A percentile compares a stretch with the other conserved stretches of the same genome.
Evolutionary conservation across 768 basidiomycete species (phyloP).

Genomic region (Clathrus columnatus): DNA sequence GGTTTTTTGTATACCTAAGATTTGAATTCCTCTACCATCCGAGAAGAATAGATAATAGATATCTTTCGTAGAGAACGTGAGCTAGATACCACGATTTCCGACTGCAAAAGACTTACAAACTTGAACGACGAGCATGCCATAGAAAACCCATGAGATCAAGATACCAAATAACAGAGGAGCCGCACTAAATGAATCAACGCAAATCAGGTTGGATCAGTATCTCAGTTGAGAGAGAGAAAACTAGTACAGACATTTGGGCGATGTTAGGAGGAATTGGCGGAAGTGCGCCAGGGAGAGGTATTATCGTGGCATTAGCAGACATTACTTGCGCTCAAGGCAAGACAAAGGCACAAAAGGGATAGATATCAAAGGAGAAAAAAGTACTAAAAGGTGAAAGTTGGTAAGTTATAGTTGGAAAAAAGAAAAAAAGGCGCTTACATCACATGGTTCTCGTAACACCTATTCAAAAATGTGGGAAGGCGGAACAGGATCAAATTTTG

Average conservation of each 20-base stretch:
- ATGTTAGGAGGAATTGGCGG: background rate
- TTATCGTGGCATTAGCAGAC: background rate
- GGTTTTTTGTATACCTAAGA: background rate
- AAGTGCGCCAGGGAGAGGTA: background rate
- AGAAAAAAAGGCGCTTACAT: background rate
- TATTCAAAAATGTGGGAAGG: background rate
- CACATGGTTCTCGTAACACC: background rate
- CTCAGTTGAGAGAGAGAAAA: background rate
- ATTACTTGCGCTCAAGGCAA: background rate
- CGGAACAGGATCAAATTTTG: background rate
- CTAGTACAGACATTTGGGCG: background rate
- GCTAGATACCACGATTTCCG: background rate
- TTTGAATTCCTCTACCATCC: background rate
- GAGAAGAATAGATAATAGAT: background rate
- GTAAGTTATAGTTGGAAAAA: no score
- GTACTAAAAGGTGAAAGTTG: no score
- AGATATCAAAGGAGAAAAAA: background rate
- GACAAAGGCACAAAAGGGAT: background rate
- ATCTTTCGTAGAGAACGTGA: background rate
- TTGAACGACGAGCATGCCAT: slow-evolving; percentile 22
- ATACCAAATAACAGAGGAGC: background rate
- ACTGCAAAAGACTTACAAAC: slow-evolving; percentile 15
- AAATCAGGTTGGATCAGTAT: background rate
- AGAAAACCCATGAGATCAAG: slow-evolving; percentile 21
- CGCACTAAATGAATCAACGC: background rate